Evolutionary conservation across 371 early-diverging fungal genomes (phyloP).

Genomic region (Basidiobolus meristosporus): DNA sequence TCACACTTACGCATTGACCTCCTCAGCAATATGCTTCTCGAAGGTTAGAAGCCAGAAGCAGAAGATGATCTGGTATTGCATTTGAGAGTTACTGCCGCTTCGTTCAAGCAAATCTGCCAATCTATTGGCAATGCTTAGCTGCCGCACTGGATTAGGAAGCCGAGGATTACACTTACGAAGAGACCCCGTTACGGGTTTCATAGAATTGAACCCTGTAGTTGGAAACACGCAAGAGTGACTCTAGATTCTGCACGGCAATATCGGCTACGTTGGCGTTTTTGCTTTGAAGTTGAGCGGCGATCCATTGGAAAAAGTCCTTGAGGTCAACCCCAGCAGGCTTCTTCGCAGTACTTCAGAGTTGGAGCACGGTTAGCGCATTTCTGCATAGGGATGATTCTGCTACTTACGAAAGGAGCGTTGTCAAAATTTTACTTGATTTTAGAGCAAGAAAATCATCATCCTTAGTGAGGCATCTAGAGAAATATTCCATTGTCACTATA

Average conservation of each 20-base stretch:
- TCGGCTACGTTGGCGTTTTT: constrained; percentile 55
- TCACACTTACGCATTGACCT: constrained; percentile 51
- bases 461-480: constrained; percentile 41
- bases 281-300: constrained; percentile 43
- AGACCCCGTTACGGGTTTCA: constrained; percentile 31
- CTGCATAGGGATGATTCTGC: too few species aligned
- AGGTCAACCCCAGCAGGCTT: constrained; percentile 2
- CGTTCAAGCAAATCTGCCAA: background rate
- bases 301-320: constrained; percentile 41
- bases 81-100: constrained; percentile 52
- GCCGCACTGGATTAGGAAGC: too few species aligned
- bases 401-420: constrained; percentile 36
- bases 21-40: constrained; percentile 40
- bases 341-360: background rate
- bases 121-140: too few species aligned
- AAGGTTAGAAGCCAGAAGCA: constrained; percentile 84
- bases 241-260: constrained; percentile 68
- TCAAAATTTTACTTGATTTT: constrained; percentile 67
- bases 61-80: constrained; percentile 86
- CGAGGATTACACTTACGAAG: constrained; percentile 29
- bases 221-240: constrained; percentile 47
- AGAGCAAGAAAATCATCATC: constrained; percentile 80
- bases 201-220: constrained; percentile 41
- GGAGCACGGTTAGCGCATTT: background rate
- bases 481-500: background rate